phyloP scores from a whole-genome alignment of 2,329 filamentous ascomycete species.

The Epichloe aotearoae region DNA sequence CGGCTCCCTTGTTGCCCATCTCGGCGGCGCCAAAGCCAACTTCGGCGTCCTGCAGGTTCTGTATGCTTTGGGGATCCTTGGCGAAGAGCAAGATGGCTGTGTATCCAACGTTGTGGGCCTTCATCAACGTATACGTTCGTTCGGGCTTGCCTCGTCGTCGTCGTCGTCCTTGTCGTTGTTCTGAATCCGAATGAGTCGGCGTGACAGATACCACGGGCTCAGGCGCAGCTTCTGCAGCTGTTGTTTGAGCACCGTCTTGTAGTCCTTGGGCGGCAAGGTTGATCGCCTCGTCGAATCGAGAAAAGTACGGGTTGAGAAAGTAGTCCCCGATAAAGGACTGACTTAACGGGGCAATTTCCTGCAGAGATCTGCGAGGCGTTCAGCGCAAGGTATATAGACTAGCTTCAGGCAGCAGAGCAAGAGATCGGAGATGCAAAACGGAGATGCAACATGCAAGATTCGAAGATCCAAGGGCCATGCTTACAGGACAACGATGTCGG shows the following conservation, averaged over 20 bases:
- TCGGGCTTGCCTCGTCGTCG: slow-evolving; percentile 10
- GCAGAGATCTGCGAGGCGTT: slow-evolving; percentile 48
- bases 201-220: slow-evolving; percentile 6
- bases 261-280: slow-evolving; percentile 46
- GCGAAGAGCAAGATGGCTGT: slow-evolving; percentile 82
- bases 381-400: not conserved
- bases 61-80: slow-evolving; percentile 46
- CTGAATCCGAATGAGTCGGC: slow-evolving; percentile 2
- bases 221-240: not conserved
- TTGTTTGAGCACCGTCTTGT: slow-evolving; percentile 9
- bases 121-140: slow-evolving; percentile 53
- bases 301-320: slow-evolving; percentile 63
- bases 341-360: slow-evolving; percentile 78
- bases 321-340: slow-evolving; percentile 77
- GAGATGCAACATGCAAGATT: not conserved
- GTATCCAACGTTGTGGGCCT: slow-evolving; percentile 69
- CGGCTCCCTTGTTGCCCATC: slow-evolving; percentile 93
- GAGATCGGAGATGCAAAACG: not conserved
- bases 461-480: not conserved
- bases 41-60: slow-evolving; percentile 59
- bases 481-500: slow-evolving; percentile 45
- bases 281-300: slow-evolving; percentile 57
- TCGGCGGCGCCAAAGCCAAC: slow-evolving; percentile 74
- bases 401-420: not conserved
- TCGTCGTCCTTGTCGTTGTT: not conserved